These are phyloP conservation scores for Schizopora paradoxa DNA, from an alignment of 1,284 basidiomycete species.

Conservation along the genomic window DNA sequence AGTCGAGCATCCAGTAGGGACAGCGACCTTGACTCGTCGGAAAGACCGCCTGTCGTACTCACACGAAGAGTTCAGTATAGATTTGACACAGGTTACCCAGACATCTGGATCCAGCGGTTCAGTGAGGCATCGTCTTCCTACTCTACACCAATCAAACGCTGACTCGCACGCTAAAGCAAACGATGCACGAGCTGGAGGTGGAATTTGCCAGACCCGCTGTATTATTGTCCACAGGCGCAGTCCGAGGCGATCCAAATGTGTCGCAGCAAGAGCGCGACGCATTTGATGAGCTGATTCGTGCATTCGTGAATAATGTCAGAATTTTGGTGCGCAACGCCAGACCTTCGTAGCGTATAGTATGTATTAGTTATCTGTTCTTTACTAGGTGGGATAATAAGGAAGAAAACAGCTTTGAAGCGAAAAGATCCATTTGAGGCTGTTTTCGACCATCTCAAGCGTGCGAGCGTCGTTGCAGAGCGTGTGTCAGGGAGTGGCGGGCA, in stretches of 20 bases:
- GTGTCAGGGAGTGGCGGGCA: no score
- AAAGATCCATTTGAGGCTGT: no score
- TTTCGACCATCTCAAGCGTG: no score
- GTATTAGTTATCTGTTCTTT: neutral
- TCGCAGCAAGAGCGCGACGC: conserved; percentile 61
- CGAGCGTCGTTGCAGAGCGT: no score
- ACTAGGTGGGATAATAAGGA: no score
- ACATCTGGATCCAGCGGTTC: conserved; percentile 38
- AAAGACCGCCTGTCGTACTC: conserved; percentile 92
- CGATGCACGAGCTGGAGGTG: conserved; percentile 67
- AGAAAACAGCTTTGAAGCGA: no score
- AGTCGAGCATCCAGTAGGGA: conserved; percentile 60
- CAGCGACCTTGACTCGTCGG: conserved; percentile 54
- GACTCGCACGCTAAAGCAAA: conserved; percentile 36
- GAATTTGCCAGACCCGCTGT: conserved; percentile 62
- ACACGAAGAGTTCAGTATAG: conserved; percentile 89
- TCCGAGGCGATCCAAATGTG: conserved; percentile 50
- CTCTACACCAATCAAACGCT: neutral
- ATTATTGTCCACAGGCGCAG: conserved; percentile 51
- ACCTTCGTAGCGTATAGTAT: conserved; percentile 1
- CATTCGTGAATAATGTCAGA: conserved; percentile 77
- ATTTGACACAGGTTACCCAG: conserved; percentile 87
- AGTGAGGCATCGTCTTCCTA: conserved; percentile 34
- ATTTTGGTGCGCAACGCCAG: conserved; percentile 66
- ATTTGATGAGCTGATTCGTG: conserved; percentile 75